These are phyloP conservation scores for Phytophthora aleatoria DNA, from an alignment of 352 stramenopile species.

Conservation along the genomic window DNA sequence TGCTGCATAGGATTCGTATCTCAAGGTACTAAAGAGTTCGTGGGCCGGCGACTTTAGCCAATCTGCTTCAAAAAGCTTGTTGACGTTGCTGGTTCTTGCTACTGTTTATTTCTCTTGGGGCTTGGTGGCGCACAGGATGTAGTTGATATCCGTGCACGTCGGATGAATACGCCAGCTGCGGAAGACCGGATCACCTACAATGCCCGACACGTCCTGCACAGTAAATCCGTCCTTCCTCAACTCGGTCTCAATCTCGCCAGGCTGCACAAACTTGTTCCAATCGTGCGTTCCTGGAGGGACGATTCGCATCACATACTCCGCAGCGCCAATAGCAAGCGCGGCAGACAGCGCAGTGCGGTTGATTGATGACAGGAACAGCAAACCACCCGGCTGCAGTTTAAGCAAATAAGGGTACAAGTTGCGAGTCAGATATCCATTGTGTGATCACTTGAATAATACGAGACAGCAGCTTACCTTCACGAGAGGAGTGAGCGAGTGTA, in stretches of 20 bases:
- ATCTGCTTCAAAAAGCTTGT: neutral
- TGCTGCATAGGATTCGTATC: constrained; percentile 1
- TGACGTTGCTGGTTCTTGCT: constrained; percentile 5
- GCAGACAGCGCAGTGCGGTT: constrained; percentile 78
- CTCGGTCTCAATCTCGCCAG: constrained; percentile 61
- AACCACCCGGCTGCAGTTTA: constrained; percentile 55
- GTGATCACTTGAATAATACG: neutral
- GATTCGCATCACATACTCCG: constrained; percentile 77
- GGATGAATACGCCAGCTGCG: constrained; percentile 76
- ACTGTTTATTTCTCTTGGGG: constrained; percentile 31
- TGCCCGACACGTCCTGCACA: constrained; percentile 76
- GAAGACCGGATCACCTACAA: constrained; percentile 78
- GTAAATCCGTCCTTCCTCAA: constrained; percentile 62
- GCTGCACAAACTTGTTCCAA: constrained; percentile 86
- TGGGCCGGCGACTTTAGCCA: neutral
- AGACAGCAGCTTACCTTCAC: constrained; percentile 64
- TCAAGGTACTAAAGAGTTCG: neutral
- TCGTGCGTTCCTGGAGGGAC: constrained; percentile 84
- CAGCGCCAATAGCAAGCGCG: constrained; percentile 70
- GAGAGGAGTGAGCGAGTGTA: constrained; percentile 75
- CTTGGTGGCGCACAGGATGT: constrained; percentile 83
- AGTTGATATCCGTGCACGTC: constrained; percentile 82
- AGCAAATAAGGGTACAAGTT: constrained; percentile 1
- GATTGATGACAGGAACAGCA: constrained; percentile 88
- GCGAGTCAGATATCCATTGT: neutral